phyloP scores from a whole-genome alignment of 2,329 filamentous ascomycete species.

The Ascochyta lentis region DNA sequence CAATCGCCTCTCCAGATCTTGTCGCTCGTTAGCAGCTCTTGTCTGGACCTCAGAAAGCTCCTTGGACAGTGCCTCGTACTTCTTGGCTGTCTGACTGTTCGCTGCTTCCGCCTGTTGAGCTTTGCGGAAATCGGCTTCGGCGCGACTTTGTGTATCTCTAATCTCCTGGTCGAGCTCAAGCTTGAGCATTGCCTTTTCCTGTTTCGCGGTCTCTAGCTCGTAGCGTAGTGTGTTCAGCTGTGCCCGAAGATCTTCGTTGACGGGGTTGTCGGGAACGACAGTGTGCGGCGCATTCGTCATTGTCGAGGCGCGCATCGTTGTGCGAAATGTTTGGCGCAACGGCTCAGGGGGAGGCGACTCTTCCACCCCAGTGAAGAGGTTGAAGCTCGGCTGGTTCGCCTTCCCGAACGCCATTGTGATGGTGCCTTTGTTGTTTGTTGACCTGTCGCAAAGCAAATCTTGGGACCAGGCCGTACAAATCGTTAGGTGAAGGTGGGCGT shows the following conservation, averaged over 20 bases:
- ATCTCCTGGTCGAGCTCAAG: conserved; percentile 84
- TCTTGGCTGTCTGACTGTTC: conserved; percentile 59
- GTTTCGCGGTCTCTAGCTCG: conserved; percentile 83
- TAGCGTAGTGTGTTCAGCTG: conserved; percentile 89
- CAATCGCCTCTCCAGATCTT: conserved; percentile 61
- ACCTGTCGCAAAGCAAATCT: conserved; percentile 5
- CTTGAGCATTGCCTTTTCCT: conserved; percentile 81
- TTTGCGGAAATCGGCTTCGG: conserved; percentile 84
- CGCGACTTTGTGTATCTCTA: conserved; percentile 77
- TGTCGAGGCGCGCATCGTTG: conserved; percentile 53
- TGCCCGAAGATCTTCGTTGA: conserved; percentile 82
- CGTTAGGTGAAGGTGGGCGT: neutral
- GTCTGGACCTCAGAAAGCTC: conserved; percentile 64
- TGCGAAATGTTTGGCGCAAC: conserved; percentile 51
- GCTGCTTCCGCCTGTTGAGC: conserved; percentile 64
- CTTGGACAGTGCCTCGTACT: conserved; percentile 60
- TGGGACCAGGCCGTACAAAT: neutral
- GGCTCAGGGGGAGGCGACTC: conserved; percentile 47
- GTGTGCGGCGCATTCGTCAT: conserved; percentile 50
- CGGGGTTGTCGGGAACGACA: conserved; percentile 49
- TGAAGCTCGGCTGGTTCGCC: conserved; percentile 54
- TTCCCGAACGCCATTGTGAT: conserved; percentile 39
- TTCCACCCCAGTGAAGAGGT: conserved; percentile 56
- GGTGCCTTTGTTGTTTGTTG: conserved; percentile 27
- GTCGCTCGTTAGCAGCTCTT: conserved; percentile 61